Base-by-base conservation (phyloP, 805 yeast species). In the Kuraishia ogatae region DNA sequence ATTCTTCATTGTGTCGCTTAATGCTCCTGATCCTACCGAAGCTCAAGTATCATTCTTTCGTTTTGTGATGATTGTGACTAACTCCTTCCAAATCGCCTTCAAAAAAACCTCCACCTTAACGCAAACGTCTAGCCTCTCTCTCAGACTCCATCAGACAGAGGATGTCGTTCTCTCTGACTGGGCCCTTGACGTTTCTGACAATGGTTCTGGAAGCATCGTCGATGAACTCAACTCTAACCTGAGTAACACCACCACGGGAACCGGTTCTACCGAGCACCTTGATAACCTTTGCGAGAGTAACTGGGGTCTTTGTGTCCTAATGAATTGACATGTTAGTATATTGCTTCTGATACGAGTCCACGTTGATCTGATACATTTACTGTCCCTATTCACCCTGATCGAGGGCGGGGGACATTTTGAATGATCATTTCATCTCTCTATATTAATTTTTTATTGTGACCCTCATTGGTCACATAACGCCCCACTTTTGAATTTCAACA, bases 161-260 rank as follows among this genome's bases (percentile, higher is more conserved):
- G 63, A 66, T 65, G 66, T 70, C 72, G 62, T 69, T 73, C 67
- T 74, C 78, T 73, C 78, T 74, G 64, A 74, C 78, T 68, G 78
- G 78, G 60, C 78, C 78, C 69, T 74, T 74, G 65, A 74, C 78
- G 69, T 74, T 74, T 73, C 78, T 74, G 69, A 74, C 78, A 60
- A 74, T 74, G 61, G 77, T 72, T 74, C 78, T 74, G 66, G 77
- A 66, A 56, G 76, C 63, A 61, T 74, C 78, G 67, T 74, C 78
- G 62, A 74, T 67, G 70, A 74, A 74, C 69, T 74, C 76, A 61
- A 74, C 78, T 71, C 78, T 71, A 64, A 74, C 78, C 67, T 74
- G 78, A 67, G 78, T 74, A 64, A 74, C 78, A 73, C 67, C 67
- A 61, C 70, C 69, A 61, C 69, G 62, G 63, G 69, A 66, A 51